Conservation (phyloP, 805 yeast species). For the Metschnikowia hibisci region DNA sequence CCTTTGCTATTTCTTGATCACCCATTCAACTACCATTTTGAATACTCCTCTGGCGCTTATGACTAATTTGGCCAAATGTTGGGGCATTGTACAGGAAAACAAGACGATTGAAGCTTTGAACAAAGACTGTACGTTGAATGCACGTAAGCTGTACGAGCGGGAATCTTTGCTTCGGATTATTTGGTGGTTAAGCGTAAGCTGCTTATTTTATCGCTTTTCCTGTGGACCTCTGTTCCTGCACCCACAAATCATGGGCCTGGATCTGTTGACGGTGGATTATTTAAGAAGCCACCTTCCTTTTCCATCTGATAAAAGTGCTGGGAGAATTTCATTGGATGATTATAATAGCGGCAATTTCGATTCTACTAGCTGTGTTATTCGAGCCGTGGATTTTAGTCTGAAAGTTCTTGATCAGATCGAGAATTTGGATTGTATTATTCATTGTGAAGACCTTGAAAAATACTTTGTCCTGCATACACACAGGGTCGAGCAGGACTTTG, state of each 20-base stretch:
- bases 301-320: not conserved
- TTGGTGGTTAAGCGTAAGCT: conserved; percentile 23
- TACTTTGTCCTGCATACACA: conserved; percentile 5
- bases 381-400: conserved; percentile 14
- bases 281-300: not conserved
- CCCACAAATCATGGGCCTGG: conserved; percentile 6
- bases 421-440: conserved; percentile 6
- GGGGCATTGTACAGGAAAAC: conserved; percentile 19
- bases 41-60: conserved; percentile 10
- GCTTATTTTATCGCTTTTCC: conserved; percentile 15
- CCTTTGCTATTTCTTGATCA: conserved; percentile 19
- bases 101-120: conserved; percentile 17
- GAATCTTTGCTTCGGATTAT: conserved; percentile 22
- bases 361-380: conserved; percentile 12
- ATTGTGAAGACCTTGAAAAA: conserved; percentile 8
- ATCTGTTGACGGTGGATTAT: not conserved
- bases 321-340: not conserved
- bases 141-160: conserved; percentile 22
- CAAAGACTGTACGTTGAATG: conserved; percentile 3
- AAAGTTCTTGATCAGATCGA: conserved; percentile 8
- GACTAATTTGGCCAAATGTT: conserved; percentile 18
- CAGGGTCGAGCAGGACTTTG: conserved; percentile 17
- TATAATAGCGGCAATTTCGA: conserved; percentile 1
- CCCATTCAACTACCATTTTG: conserved; percentile 14
- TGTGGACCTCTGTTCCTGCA: conserved; percentile 21